Conservation (phyloP, 2,329 filamentous ascomycete genomes). For the Trichoderma harzianum region DNA sequence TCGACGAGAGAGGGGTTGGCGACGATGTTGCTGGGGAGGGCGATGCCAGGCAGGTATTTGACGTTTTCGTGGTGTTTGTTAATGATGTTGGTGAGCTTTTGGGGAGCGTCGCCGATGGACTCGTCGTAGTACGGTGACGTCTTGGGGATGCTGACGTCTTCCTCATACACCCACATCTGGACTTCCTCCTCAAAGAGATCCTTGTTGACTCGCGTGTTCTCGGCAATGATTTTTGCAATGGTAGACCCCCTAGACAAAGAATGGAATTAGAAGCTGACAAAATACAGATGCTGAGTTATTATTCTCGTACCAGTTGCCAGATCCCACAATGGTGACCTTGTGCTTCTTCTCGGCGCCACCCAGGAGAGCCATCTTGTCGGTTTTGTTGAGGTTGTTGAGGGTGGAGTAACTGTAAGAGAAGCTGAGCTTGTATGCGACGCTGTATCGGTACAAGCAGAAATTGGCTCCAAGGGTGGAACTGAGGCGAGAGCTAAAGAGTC, state of each 20-base stretch:
- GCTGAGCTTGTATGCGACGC: neutral
- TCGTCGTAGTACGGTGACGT: slow-evolving; percentile 70
- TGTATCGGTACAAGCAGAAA: slow-evolving; percentile 19
- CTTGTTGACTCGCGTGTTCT: slow-evolving; percentile 77
- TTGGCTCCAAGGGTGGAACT: slow-evolving; percentile 20
- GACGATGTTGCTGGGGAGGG: slow-evolving; percentile 76
- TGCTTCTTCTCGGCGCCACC: slow-evolving; percentile 66
- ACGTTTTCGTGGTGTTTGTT: slow-evolving; percentile 93
- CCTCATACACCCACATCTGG: slow-evolving; percentile 99
- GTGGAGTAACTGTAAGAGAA: slow-evolving; percentile 21
- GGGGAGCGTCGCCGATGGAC: slow-evolving; percentile 59
- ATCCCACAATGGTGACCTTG: slow-evolving; percentile 91
- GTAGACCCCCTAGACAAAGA: slow-evolving; percentile 72
- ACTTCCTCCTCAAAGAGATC: slow-evolving; percentile 84
- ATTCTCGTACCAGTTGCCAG: slow-evolving; percentile 80
- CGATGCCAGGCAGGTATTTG: slow-evolving; percentile 92
- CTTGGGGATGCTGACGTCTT: slow-evolving; percentile 72
- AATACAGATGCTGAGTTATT: neutral
- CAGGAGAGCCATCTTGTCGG: slow-evolving; percentile 36
- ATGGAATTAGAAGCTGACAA: neutral
- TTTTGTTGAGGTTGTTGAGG: slow-evolving; percentile 5
- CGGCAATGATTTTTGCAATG: slow-evolving; percentile 93
- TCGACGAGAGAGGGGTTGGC: slow-evolving; percentile 79
- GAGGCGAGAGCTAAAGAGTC: slow-evolving; percentile 22
- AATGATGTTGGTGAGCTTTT: slow-evolving; percentile 89